phyloP scores from a whole-genome alignment of 2,329 filamentous ascomycete genomes.

The Ampelomyces quisqualis region DNA sequence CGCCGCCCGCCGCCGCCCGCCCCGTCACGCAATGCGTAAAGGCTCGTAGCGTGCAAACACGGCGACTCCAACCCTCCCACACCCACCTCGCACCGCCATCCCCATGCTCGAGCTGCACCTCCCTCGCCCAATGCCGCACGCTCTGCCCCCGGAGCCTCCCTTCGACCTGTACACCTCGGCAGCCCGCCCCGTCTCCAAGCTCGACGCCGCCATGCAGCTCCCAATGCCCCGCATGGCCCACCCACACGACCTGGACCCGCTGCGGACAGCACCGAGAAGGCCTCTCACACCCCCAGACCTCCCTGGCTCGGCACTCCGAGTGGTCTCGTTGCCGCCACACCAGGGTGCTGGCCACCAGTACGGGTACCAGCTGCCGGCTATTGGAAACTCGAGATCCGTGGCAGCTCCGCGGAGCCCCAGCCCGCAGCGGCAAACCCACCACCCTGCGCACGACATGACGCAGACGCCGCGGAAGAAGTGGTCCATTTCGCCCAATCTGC shows the following conservation, averaged over 20 bases:
- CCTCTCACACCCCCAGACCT: conserved; percentile 41
- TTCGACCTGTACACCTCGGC: conserved; percentile 37
- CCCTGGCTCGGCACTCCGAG: conserved; percentile 34
- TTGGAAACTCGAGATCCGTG: conserved; percentile 38
- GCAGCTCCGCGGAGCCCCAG: conserved; percentile 29
- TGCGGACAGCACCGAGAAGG: conserved; percentile 22
- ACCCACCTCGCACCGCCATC: conserved; percentile 17
- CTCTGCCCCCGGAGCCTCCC: conserved; percentile 38
- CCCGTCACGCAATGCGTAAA: conserved; percentile 25
- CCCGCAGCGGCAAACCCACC: conserved; percentile 7
- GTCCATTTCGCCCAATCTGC: conserved; percentile 39
- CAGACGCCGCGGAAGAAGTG: conserved; percentile 34
- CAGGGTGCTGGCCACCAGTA: conserved; percentile 34
- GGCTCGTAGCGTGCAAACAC: conserved; percentile 18
- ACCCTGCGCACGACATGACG: conserved; percentile 22
- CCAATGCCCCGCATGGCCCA: conserved; percentile 30
- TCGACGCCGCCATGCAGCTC: conserved; percentile 38
- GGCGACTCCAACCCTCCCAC: conserved; percentile 8
- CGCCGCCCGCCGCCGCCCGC: conserved; percentile 5
- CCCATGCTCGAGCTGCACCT: conserved; percentile 47
- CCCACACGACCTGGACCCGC: conserved; percentile 25
- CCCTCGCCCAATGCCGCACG: conserved; percentile 45
- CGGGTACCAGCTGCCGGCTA: conserved; percentile 40
- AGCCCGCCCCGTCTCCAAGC: conserved; percentile 25
- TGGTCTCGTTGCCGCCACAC: conserved; percentile 31